Conservation (phyloP, 768 basidiomycete species). For the Hortiboletus flavorubellus region DNA sequence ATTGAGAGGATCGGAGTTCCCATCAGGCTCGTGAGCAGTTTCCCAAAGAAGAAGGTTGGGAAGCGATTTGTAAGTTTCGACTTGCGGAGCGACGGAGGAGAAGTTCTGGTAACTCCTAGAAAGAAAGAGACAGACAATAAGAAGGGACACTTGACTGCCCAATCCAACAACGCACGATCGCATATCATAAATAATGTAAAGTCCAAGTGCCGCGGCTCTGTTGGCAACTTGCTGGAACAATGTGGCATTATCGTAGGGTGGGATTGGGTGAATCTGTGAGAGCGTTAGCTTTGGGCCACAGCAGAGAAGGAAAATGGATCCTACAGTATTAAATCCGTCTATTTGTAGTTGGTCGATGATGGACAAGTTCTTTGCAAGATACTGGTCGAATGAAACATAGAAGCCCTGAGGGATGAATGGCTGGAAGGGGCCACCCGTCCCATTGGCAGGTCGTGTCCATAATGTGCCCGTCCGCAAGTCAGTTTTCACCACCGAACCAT, state of each 20-base stretch:
- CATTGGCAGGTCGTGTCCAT: constrained; percentile 34
- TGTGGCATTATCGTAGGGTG: constrained; percentile 58
- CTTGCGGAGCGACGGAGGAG: constrained; percentile 58
- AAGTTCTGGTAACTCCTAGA: constrained; percentile 56
- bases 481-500: constrained; percentile 43
- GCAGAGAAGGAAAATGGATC: background rate
- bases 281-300: constrained; percentile 18
- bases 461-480: constrained; percentile 46
- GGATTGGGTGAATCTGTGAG: constrained; percentile 65
- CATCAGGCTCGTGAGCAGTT: constrained; percentile 72
- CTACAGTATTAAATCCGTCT: constrained; percentile 42
- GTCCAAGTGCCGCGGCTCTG: constrained; percentile 15
- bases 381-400: constrained; percentile 59
- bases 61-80: constrained; percentile 59
- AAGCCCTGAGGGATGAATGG: constrained; percentile 69
- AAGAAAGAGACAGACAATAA: background rate
- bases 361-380: constrained; percentile 50
- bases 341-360: constrained; percentile 53
- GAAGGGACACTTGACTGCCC: background rate
- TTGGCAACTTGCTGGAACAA: constrained; percentile 22
- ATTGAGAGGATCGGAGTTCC: constrained; percentile 59
- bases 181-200: constrained; percentile 82
- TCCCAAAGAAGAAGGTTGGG: constrained; percentile 70
- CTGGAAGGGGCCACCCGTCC: constrained; percentile 24
- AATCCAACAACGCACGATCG: constrained; percentile 38